Percentiles rank a stretch among this genome's conserved stretches.
These are phyloP conservation scores for Vitis hybrid DNA, from an alignment of 177 flowering plant species.

Conservation along the genomic window DNA sequence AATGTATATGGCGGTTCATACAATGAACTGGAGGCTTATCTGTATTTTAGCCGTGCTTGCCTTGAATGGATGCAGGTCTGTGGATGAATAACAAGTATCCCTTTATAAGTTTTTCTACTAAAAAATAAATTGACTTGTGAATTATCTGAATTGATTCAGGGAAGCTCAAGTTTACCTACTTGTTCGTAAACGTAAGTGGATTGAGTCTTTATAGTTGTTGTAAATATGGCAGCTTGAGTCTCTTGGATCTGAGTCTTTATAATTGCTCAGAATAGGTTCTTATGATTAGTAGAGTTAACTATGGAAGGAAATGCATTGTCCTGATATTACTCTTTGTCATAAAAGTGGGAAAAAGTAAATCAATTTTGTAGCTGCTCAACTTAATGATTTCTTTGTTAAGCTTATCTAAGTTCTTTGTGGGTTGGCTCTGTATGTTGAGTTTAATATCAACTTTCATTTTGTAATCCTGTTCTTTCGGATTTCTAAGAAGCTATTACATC, in stretches of 20 bases:
- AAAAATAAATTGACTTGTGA: no score
- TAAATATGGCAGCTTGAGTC: no score
- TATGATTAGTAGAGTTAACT: no score
- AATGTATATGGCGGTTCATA: constrained; percentile 65
- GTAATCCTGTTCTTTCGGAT: neutral
- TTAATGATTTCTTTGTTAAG: neutral
- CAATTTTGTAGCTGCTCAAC: neutral
- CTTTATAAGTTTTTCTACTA: no score
- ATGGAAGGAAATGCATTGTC: neutral
- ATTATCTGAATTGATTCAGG: no score
- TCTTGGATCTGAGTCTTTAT: no score
- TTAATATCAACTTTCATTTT: constrained; percentile 1
- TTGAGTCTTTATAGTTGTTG: no score
- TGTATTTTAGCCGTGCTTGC: constrained; percentile 71
- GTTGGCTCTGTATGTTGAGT: neutral
- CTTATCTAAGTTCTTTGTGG: neutral
- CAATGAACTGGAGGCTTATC: constrained; percentile 69
- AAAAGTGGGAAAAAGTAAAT: neutral
- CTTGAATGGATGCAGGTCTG: constrained; percentile 80
- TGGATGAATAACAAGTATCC: neutral
- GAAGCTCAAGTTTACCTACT: no score
- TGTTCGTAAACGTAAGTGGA: no score
- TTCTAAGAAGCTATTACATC: constrained; percentile 5
- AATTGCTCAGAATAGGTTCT: no score
- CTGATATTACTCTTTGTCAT: neutral